Conservation (phyloP, 2,329 filamentous ascomycete species). For the Ophiostoma tasmaniense region DNA sequence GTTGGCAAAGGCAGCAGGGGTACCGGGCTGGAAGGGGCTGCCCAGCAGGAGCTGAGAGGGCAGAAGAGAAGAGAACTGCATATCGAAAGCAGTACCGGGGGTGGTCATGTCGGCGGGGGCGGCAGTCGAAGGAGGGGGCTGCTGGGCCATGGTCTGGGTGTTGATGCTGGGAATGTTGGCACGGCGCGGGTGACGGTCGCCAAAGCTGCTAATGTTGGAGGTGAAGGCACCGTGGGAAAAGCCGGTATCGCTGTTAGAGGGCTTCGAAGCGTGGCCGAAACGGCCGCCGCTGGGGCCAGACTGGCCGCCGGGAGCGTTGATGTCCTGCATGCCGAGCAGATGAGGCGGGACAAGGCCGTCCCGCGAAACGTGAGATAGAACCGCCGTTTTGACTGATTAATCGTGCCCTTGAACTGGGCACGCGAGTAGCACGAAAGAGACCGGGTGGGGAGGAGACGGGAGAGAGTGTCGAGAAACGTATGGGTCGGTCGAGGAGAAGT, state of each 20-base stretch:
- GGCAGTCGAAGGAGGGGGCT: conserved; percentile 28
- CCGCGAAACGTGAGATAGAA: conserved; percentile 67
- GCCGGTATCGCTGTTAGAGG: conserved; percentile 73
- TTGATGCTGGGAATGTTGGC: conserved; percentile 88
- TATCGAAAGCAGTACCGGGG: conserved; percentile 83
- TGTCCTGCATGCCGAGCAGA: conserved; percentile 85
- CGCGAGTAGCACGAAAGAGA: conserved; percentile 28
- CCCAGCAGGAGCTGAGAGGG: conserved; percentile 91
- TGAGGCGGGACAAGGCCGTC: conserved; percentile 82
- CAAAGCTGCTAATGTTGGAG: conserved; percentile 77
- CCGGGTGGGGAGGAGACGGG: conserved; percentile 22
- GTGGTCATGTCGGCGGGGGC: conserved; percentile 68
- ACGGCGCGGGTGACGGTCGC: conserved; percentile 76
- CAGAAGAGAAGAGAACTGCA: conserved; percentile 95
- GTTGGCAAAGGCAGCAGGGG: conserved; percentile 79
- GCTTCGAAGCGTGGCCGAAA: conserved; percentile 70
- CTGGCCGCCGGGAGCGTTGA: conserved; percentile 53
- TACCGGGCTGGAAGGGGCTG: conserved; percentile 93
- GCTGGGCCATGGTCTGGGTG: conserved; percentile 56
- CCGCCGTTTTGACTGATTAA: conserved; percentile 67
- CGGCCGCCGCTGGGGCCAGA: conserved; percentile 51
- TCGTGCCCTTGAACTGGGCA: conserved; percentile 48
- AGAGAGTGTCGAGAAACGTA: conserved; percentile 24
- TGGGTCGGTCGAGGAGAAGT: neutral
- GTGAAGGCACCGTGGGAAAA: conserved; percentile 90